Evolutionary conservation across 1,284 basidiomycete genomes (phyloP), one percentile per base, ranked within the genome.

Genomic region (Marasmius sp.): DNA sequence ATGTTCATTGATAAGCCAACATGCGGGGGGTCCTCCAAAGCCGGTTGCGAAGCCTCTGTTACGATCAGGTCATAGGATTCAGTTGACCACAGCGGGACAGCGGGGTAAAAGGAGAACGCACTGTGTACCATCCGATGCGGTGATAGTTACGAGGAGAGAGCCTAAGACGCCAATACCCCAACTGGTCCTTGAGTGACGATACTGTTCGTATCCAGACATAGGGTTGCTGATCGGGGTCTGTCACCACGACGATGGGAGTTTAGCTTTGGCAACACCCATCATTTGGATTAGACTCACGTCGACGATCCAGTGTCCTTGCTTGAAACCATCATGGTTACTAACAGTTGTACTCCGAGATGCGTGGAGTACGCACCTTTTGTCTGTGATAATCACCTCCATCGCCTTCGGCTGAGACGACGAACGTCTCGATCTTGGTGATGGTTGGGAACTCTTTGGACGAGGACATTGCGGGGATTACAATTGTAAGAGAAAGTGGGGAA

Each of bases 1-100:
- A 69, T 84, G 81, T 67, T 83, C 74, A 63, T 81, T 77, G 64
- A 84, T 81, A 51, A 84, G 73, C 80, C 81, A 84, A 70, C 81
- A 83, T 0, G 81, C 80, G 2, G 82, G 81, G 1, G 81, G 81
- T 1, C 82, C 81, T 37, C 81, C 82, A 63, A 83, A 80, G 16
- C 74, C 75, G n/a, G 81, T 82, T 1, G 81, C 78, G 60, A 82
- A 79, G 18, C 82, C 72, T n/a, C 65, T 71, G 55, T 10, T 54
- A 27, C 27, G 27, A 27, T 27, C 27, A 27, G 27, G 5, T 27
- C 37, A 47, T 45, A 11, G 45, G 27, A 34, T 39, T 18, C 47
- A 55, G 20, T 12, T 20, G 27, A 36, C 34, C n/a, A n/a, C n/a
- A n/a, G n/a, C n/a, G n/a, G n/a, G n/a, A 18, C 6, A 10, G 11